Evolutionary conservation across 148 eudicot genomes (phyloP).

Genomic region (Polygonum aviculare): DNA sequence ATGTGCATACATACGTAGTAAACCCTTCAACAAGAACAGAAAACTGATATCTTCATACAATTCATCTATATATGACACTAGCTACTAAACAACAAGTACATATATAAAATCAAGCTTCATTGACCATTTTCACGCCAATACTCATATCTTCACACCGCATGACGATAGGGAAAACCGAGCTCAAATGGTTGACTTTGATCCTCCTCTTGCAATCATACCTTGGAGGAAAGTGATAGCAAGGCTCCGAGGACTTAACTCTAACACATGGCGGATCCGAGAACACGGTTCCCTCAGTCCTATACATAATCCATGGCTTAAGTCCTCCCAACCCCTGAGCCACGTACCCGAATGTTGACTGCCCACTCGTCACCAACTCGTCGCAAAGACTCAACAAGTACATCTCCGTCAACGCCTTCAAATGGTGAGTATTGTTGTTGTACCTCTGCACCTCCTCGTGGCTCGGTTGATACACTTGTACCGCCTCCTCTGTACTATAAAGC

Average conservation of each 20-base stretch:
- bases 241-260: conserved; percentile 60
- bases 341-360: conserved; percentile 74
- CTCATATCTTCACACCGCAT: conserved; percentile 54
- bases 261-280: conserved; percentile 44
- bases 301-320: conserved; percentile 60
- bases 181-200: conserved; percentile 35
- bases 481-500: conserved; percentile 61
- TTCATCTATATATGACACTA: no score
- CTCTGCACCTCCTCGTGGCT: conserved; percentile 65
- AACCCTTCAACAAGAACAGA: no score
- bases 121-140: conserved; percentile 33
- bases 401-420: conserved; percentile 72
- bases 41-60: no score
- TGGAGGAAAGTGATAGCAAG: conserved; percentile 71
- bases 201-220: conserved; percentile 37
- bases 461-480: conserved; percentile 52
- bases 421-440: conserved; percentile 41
- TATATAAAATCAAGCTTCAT: conserved; percentile 20
- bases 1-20: no score
- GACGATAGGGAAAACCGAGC: conserved; percentile 34
- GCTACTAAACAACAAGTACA: no score
- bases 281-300: conserved; percentile 23
- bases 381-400: conserved; percentile 73
- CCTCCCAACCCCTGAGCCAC: conserved; percentile 87
- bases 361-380: conserved; percentile 71